A percentile compares a stretch with the other conserved stretches of the same genome.
These are phyloP conservation scores for Colletotrichum melonis DNA, from an alignment of 2,329 filamentous ascomycete genomes.

Conservation along the genomic window DNA sequence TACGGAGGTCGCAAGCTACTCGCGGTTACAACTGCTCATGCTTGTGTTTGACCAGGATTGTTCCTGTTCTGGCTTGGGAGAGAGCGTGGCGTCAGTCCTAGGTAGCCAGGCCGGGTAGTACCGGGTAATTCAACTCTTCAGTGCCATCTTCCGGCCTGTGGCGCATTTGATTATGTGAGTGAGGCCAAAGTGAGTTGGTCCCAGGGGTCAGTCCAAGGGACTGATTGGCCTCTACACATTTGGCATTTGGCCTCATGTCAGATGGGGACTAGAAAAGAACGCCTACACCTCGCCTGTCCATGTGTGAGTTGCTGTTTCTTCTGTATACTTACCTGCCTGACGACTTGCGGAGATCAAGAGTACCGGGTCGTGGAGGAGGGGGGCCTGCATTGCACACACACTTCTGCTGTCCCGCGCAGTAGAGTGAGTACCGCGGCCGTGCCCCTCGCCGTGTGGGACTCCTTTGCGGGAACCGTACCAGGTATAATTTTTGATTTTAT, in stretches of 20 bases:
- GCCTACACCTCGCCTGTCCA: background rate
- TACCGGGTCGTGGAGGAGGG: constrained; percentile 15
- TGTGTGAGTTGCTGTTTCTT: background rate
- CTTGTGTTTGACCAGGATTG: constrained; percentile 20
- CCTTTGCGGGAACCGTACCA: constrained; percentile 1
- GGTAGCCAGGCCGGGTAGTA: constrained; percentile 32
- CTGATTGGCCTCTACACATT: background rate
- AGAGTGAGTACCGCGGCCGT: constrained; percentile 1
- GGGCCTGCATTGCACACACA: constrained; percentile 23
- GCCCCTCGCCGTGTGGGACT: constrained; percentile 18
- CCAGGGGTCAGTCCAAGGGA: background rate
- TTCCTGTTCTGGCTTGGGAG: constrained; percentile 18
- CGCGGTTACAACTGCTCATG: constrained; percentile 20
- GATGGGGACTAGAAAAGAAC: background rate
- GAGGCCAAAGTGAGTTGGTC: background rate
- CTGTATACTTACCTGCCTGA: constrained; percentile 24
- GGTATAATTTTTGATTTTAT: constrained; percentile 8
- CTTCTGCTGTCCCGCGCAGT: too few species aligned
- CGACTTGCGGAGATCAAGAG: constrained; percentile 22
- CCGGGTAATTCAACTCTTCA: constrained; percentile 31
- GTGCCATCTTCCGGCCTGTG: background rate
- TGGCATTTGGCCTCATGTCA: background rate
- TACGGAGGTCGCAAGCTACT: constrained; percentile 14
- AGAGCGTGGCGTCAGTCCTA: constrained; percentile 30
- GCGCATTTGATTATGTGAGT: background rate